Base-by-base conservation (phyloP, 352 stramenopile species). In the Thraustotheca clavata region DNA sequence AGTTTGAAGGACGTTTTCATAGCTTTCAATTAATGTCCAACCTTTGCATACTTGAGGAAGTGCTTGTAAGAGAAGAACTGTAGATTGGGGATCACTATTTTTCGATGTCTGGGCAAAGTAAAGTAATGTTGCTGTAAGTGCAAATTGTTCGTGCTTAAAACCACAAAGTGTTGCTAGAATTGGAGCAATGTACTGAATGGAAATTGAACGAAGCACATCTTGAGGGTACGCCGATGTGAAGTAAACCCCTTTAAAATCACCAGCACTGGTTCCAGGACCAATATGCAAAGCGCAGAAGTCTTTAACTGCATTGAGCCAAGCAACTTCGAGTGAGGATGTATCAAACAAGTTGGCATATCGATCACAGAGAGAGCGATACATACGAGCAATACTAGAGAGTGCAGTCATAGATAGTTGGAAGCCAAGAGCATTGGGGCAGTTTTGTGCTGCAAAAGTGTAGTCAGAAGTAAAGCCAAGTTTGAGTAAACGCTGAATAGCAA, bases 1-100 rank as follows among this genome's bases (percentile, higher is more conserved):
- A 5, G 57, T 65, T 6, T 65, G 36, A 33, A 65, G 38, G 7
- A 65, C 4, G 38, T 65, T 65, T 18, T 54, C 57, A 26, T 39
- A 65, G 12, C 35, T 65, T 5, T 47, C 38, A 2, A 65, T 39
- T 16, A 20, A 20, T 22, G 36, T 18, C 57, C 57, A 65, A 27
- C 22, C 31, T 2, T 14, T 27, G 9, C 40, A 11, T 14, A 65
- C 20, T 20, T 29, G n/a, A 11, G 57, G 57, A 5, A 65, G 38
- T 0, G 57, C n/a, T 26, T 27, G 18, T 4, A 65, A 46, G 18
- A 65, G 11, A 0, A 46, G 22, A 6, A 48, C 7, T 2, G 47
- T 34, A 11, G 22, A 29, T n/a, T n/a, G n/a, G n/a, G n/a, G n/a
- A 4, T 50, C 38, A 3, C 27, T 29, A 24, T 47, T 14, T 3